Evolutionary conservation across 2,329 filamentous ascomycete genomes (phyloP), one percentile per base, ranked within the genome.

Genomic region (Rutstroemia sp.): DNA sequence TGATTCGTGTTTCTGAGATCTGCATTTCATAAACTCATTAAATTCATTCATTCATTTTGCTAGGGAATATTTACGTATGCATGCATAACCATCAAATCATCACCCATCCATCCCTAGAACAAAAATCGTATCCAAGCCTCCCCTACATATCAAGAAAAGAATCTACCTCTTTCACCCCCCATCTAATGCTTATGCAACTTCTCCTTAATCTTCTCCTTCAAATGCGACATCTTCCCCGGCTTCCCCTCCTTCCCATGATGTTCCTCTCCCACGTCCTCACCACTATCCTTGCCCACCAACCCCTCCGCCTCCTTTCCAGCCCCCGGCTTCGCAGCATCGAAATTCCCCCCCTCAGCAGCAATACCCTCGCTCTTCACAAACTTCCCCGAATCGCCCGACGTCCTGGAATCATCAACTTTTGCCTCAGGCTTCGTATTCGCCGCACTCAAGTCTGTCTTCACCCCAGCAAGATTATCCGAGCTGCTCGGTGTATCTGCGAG

Each of bases 251-350:
- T 61, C 27, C 56, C 56, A 49, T 55, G 49, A 34, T 50, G 30
- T 10, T 47, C 48, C 52, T 3, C 56, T 6, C 12, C 39, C 39
- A 55, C 30, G 16, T 19, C 60, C 30, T 61, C 65, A 30, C 49
- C 76, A 62, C 79, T 79, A 64, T 78, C 67, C 56, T 80, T 79
- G 16, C 27, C 21, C 4, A 38, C 37, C 4, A 55, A 37, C 85
- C 86, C 78, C 62, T 86, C 83, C 59, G 85, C 85, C 69, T 89
- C 86, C 38, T 71, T 73, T 3, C 83, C 84, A 10, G 86, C 86
- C 10, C 85, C 85, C 0, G 83, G 79, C 58, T 79, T 79, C 7
- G 77, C 72, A 4, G 80, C 83, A 63, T 88, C 85, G 66, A 87
- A 87, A 63, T 87, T 76, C 5, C 85, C 85, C 0, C 85, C 85